Percentiles rank a stretch among this genome's conserved stretches.
These are phyloP conservation scores for Zizania palustris DNA, from an alignment of 202 grass and related monocot genomes.

Conservation along the genomic window DNA sequence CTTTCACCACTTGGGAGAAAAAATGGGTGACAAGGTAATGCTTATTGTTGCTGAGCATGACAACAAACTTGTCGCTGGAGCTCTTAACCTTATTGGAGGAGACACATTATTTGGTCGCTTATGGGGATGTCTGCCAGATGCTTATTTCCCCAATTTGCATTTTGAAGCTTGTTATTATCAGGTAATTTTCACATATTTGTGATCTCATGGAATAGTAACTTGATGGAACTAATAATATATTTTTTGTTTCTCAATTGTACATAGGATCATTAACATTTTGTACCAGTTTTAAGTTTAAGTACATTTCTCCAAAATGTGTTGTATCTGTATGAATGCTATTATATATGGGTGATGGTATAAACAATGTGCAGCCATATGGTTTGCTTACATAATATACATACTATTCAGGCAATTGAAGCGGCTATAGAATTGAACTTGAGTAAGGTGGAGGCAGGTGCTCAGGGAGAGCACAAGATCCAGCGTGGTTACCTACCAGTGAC, in stretches of 20 bases:
- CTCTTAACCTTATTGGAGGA: constrained; percentile 95
- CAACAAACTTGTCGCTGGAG: constrained; percentile 71
- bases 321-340: constrained; percentile 9
- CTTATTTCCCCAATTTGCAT: constrained; percentile 92
- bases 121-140: constrained; percentile 89
- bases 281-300: neutral
- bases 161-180: constrained; percentile 99
- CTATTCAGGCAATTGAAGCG: constrained; percentile 87
- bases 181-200: constrained; percentile 47
- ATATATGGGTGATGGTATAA: neutral
- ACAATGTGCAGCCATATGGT: constrained; percentile 14
- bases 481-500: constrained; percentile 93
- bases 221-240: constrained; percentile 1
- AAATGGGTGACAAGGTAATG: constrained; percentile 78
- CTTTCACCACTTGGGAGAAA: constrained; percentile 88
- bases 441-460: constrained; percentile 93
- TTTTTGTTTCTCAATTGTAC: neutral
- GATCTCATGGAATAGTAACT: constrained; percentile 1
- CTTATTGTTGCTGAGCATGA: constrained; percentile 87
- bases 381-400: constrained; percentile 31
- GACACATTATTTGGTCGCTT: constrained; percentile 87
- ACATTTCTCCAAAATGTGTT: constrained; percentile 14
- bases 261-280: constrained; percentile 1
- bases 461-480: constrained; percentile 98
- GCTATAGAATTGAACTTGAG: constrained; percentile 87